Percentiles rank a stretch among this genome's conserved stretches.
Conservation (phyloP, 2,329 filamentous ascomycete genomes). For the Teratosphaeria epicoccoides region DNA sequence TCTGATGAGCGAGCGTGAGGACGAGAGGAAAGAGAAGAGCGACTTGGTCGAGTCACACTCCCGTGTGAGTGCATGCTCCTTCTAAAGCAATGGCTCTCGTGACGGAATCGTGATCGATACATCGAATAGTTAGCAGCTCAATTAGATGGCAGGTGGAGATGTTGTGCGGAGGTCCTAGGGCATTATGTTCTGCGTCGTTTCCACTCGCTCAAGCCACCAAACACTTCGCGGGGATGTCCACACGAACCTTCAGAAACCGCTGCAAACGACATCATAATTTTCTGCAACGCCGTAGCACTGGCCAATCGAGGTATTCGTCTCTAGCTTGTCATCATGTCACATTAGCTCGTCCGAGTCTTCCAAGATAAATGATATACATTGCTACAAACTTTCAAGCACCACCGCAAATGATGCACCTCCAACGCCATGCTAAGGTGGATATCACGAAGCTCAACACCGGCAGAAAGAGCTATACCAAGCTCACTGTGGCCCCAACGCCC, state of each 20-base stretch:
- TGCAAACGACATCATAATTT: no score
- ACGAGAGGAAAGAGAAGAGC: background rate
- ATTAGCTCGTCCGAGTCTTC: background rate
- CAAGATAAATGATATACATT: background rate
- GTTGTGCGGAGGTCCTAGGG: background rate
- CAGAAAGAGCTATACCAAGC: background rate
- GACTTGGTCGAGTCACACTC: background rate
- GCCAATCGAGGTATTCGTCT: background rate
- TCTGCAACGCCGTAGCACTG: no score
- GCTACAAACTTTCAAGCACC: background rate
- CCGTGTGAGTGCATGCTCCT: background rate
- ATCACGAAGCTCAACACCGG: background rate
- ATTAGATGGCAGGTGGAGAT: background rate
- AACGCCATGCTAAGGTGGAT: conserved; percentile 6
- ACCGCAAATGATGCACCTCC: conserved; percentile 2
- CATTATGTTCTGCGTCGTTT: background rate
- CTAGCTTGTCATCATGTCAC: background rate
- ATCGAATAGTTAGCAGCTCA: background rate
- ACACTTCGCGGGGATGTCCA: background rate
- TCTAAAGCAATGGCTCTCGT: background rate
- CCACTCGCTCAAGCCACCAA: background rate
- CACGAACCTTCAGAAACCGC: no score
- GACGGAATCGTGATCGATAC: background rate
- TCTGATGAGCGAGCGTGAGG: background rate
- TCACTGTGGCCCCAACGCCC: background rate